Percentiles rank a stretch among this genome's conserved stretches.
These are phyloP conservation scores for Acacia crassicarpa DNA, from an alignment of 306 rosid genomes.

Conservation along the genomic window DNA sequence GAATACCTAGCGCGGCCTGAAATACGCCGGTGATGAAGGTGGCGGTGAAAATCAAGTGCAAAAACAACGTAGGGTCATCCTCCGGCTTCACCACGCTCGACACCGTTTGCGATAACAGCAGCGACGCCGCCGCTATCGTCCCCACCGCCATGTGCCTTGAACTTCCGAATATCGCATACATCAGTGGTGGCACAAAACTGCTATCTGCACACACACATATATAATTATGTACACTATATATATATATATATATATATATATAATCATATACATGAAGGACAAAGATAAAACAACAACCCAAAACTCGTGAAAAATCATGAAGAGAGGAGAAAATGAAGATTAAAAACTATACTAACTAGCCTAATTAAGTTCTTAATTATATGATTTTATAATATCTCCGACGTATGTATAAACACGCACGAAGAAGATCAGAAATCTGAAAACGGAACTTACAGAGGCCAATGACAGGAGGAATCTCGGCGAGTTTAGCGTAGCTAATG, in stretches of 20 bases:
- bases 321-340: no score
- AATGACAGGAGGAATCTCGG: constrained; percentile 49
- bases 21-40: constrained; percentile 67
- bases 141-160: constrained; percentile 94
- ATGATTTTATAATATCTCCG: no score
- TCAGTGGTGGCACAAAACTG: constrained; percentile 59
- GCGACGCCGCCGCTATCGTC: constrained; percentile 74
- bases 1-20: constrained; percentile 65
- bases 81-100: constrained; percentile 42
- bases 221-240: neutral
- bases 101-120: constrained; percentile 56
- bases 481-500: constrained; percentile 71
- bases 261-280: no score
- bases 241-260: no score
- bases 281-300: no score
- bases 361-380: no score
- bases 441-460: constrained; percentile 53
- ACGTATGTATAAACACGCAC: no score
- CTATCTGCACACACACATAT: constrained; percentile 32
- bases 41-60: constrained; percentile 69
- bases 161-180: constrained; percentile 58
- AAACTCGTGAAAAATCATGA: no score
- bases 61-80: constrained; percentile 43
- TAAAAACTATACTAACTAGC: no score
- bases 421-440: neutral